Evolutionary conservation across 345 rosid genomes (phyloP).

Genomic region (Sisymbrium irio): DNA sequence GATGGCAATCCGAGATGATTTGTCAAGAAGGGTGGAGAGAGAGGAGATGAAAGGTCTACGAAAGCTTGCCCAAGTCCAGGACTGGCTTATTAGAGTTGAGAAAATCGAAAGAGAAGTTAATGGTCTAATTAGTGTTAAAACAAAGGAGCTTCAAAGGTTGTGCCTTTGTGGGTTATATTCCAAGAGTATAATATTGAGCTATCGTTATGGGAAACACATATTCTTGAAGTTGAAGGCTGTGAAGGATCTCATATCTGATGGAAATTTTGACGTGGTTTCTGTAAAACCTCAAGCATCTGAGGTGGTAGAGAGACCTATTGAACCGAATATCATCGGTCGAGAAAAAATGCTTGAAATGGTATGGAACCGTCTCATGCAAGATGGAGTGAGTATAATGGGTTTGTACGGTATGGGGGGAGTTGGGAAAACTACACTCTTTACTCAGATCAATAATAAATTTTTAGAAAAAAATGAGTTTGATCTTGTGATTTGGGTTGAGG

Average conservation of each 20-base stretch:
- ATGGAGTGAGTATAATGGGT: too few relatives aligned
- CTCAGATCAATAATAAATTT: constrained; percentile 20
- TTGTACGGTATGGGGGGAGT: too few relatives aligned
- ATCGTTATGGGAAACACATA: not conserved
- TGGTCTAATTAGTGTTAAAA: not conserved
- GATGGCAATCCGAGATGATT: not conserved
- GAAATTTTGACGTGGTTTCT: constrained; percentile 10
- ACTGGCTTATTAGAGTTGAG: constrained; percentile 5
- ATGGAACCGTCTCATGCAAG: too few relatives aligned
- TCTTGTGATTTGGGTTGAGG: not conserved
- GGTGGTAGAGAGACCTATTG: too few relatives aligned
- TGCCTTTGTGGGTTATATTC: constrained; percentile 12
- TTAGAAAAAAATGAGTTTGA: not conserved
- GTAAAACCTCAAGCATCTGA: not conserved
- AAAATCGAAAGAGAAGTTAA: not conserved
- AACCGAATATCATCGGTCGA: too few relatives aligned
- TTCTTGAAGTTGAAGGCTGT: not conserved
- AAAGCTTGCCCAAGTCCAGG: not conserved
- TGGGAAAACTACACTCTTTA: constrained; percentile 37
- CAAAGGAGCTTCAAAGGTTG: not conserved
- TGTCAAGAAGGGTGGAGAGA: too few relatives aligned
- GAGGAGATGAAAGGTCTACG: not conserved
- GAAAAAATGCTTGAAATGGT: too few relatives aligned
- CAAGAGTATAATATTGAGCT: not conserved
- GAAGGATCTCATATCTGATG: not conserved